phyloP scores from a whole-genome alignment of 2,329 filamentous ascomycete species.

The Talaromyces sp. region DNA sequence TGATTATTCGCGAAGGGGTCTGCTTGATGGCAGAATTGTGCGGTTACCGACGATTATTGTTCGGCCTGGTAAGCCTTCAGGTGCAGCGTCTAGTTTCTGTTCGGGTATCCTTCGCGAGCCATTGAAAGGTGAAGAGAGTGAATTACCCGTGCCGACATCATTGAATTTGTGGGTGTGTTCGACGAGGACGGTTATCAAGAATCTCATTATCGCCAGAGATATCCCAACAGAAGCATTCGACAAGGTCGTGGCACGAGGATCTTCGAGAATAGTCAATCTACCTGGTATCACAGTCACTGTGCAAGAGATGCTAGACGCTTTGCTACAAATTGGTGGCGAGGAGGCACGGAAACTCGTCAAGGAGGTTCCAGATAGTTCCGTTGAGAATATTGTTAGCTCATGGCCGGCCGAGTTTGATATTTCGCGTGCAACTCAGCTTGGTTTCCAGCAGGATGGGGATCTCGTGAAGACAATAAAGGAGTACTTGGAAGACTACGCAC shows the following conservation, averaged over 20 bases:
- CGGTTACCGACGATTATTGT: slow-evolving; percentile 10
- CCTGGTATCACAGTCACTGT: slow-evolving; percentile 11
- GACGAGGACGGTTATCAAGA: slow-evolving; percentile 7
- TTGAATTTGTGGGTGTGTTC: slow-evolving; percentile 11
- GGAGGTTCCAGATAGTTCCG: not conserved
- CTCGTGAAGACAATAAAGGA: slow-evolving; percentile 2
- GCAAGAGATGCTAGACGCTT: slow-evolving; percentile 4
- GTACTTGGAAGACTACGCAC: slow-evolving; percentile 6
- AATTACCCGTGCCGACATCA: not conserved
- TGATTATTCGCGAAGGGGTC: not conserved
- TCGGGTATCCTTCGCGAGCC: slow-evolving; percentile 11
- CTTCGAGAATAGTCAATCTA: slow-evolving; percentile 12
- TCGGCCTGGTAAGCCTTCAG: slow-evolving; percentile 3
- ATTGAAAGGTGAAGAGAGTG: slow-evolving; percentile 7
- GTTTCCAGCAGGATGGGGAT: slow-evolving; percentile 1
- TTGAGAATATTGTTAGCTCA: slow-evolving; percentile 5
- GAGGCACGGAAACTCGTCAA: not conserved
- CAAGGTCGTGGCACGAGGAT: not conserved
- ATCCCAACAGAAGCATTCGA: slow-evolving; percentile 5
- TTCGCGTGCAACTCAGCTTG: slow-evolving; percentile 4
- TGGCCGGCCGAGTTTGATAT: slow-evolving; percentile 13
- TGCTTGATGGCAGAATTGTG: slow-evolving; percentile 9
- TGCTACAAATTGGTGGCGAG: slow-evolving; percentile 1
- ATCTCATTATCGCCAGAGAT: slow-evolving; percentile 5
- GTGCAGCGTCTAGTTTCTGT: slow-evolving; percentile 9